These are phyloP conservation scores for Lagenidium giganteum DNA, from an alignment of 352 stramenopile genomes.

Conservation along the genomic window DNA sequence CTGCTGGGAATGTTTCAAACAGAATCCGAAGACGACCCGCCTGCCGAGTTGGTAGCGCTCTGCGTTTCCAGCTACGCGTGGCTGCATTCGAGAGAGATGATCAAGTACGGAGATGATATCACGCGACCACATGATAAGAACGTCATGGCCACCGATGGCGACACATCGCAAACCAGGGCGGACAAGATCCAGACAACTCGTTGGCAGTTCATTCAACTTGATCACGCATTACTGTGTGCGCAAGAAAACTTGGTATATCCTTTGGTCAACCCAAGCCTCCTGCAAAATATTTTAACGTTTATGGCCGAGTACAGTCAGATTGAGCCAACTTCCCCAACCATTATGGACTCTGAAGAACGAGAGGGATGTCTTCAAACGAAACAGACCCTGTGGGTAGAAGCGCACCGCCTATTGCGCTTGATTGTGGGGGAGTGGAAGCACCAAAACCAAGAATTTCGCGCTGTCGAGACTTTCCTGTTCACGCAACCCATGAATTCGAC, in stretches of 20 bases:
- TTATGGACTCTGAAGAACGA: too few species aligned
- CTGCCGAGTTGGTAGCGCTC: conserved; percentile 34
- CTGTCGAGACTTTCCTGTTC: conserved; percentile 32
- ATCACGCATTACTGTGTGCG: conserved; percentile 35
- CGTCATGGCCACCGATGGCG: too few species aligned
- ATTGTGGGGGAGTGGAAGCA: conserved; percentile 53
- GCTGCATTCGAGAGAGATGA: conserved; percentile 45
- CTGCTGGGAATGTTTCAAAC: conserved; percentile 34
- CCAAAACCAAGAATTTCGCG: conserved; percentile 38
- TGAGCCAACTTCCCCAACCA: conserved; percentile 2
- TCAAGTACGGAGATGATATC: conserved; percentile 28
- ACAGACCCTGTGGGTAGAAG: conserved; percentile 37
- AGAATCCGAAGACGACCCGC: conserved; percentile 18
- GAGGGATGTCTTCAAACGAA: too few species aligned
- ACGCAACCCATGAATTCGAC: conserved; percentile 17
- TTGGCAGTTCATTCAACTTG: conserved; percentile 45
- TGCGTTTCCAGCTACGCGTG: conserved; percentile 46
- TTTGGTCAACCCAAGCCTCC: conserved; percentile 37
- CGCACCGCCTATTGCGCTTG: conserved; percentile 44
- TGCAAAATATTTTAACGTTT: conserved; percentile 37
- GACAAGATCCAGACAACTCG: too few species aligned
- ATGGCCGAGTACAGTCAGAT: conserved; percentile 38
- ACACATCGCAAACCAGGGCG: too few species aligned
- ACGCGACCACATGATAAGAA: too few species aligned
- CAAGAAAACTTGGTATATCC: conserved; percentile 59